phyloP scores from a whole-genome alignment of 352 stramenopile species.

The Blastocystis sp. region DNA sequence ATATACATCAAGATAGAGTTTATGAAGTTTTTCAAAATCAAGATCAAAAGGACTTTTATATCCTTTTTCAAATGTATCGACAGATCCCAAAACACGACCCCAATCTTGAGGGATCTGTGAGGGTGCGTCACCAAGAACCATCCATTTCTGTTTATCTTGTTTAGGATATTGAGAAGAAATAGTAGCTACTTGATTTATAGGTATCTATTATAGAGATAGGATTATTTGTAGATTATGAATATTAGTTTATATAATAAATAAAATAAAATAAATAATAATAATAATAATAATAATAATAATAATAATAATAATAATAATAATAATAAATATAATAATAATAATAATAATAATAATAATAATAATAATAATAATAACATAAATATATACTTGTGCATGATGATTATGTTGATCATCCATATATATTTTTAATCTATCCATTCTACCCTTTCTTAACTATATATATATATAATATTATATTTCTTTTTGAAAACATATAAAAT shows the following conservation, averaged over 20 bases:
- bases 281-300: background rate
- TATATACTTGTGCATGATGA: conserved; percentile 32
- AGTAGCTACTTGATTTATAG: no score
- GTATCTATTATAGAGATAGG: no score
- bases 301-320: background rate
- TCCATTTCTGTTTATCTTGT: no score
- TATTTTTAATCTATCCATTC: conserved; percentile 27
- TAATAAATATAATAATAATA: background rate
- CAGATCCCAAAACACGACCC: conserved; percentile 29
- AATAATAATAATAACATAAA: background rate
- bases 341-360: background rate
- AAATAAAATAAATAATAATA: background rate
- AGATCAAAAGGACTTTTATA: conserved; percentile 30
- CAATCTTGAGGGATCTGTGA: conserved; percentile 34
- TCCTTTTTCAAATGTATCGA: conserved; percentile 32
- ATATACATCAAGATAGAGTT: conserved; percentile 25
- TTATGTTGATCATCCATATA: conserved; percentile 27
- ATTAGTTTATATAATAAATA: background rate
- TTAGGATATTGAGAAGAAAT: no score
- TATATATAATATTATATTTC: background rate
- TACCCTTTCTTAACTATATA: conserved; percentile 11
- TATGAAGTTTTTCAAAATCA: conserved; percentile 31
- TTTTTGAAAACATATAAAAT: background rate
- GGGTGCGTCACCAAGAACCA: no score
- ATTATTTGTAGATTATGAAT: background rate